Percentiles rank a stretch among this genome's conserved stretches.
phyloP scores from a whole-genome alignment of 768 basidiomycete genomes.

The Podaxis rugospora region DNA sequence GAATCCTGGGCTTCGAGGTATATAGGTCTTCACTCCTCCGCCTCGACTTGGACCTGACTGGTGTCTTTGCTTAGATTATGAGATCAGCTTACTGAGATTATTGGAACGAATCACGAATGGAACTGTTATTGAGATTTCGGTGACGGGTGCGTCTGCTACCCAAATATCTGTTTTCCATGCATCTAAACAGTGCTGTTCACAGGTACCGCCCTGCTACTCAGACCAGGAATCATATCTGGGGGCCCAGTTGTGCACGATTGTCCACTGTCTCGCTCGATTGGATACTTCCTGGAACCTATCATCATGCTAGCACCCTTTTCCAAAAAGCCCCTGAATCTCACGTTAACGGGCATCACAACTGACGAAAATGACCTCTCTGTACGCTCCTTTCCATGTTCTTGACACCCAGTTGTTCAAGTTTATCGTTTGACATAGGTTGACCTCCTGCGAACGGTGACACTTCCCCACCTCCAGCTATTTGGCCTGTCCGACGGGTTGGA shows the following conservation, averaged over 20 bases:
- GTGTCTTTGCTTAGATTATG: constrained; percentile 60
- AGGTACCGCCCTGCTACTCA: constrained; percentile 91
- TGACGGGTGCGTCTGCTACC: constrained; percentile 68
- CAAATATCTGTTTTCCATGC: not conserved
- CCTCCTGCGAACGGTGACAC: constrained; percentile 81
- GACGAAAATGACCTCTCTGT: constrained; percentile 92
- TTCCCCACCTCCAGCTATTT: constrained; percentile 88
- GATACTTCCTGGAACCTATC: constrained; percentile 91
- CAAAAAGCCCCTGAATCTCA: constrained; percentile 80
- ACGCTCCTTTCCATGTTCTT: constrained; percentile 10
- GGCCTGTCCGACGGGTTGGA: constrained; percentile 90
- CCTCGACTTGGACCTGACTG: not conserved
- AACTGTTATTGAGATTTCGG: constrained; percentile 90
- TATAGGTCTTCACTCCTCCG: constrained; percentile 13
- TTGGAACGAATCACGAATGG: constrained; percentile 93
- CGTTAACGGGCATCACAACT: constrained; percentile 86
- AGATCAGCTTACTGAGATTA: constrained; percentile 83
- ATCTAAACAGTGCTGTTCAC: not conserved
- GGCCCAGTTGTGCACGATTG: constrained; percentile 84
- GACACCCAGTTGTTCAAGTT: not conserved
- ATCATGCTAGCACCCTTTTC: constrained; percentile 90
- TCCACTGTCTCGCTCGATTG: constrained; percentile 81
- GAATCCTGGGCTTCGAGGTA: constrained; percentile 92
- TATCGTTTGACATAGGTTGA: constrained; percentile 55
- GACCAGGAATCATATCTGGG: constrained; percentile 88